These are phyloP conservation scores for Eucalyptus marginata DNA, from an alignment of 345 rosid species.

Conservation along the genomic window DNA sequence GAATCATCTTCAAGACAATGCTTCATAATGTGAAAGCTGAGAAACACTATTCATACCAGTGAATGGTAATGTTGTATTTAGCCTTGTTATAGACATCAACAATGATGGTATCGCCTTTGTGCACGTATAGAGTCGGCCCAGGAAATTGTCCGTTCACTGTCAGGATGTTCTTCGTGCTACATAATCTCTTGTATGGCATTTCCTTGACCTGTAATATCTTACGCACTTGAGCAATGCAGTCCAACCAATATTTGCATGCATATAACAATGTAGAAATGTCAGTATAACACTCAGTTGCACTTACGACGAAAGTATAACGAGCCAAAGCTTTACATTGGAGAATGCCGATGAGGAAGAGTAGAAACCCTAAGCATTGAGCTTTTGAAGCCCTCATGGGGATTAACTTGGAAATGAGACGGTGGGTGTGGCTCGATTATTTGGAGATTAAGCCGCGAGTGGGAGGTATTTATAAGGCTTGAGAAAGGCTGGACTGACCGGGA, in stretches of 20 bases:
- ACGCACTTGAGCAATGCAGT: background rate
- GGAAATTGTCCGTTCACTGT: constrained; percentile 18
- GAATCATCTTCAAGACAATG: background rate
- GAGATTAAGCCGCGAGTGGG: background rate
- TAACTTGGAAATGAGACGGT: background rate
- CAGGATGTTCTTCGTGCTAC: constrained; percentile 15
- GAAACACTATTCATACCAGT: constrained; percentile 3
- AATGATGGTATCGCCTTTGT: constrained; percentile 5
- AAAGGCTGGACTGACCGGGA: background rate
- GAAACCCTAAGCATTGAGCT: background rate
- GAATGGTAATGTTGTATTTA: constrained; percentile 13
- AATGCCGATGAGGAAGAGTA: background rate
- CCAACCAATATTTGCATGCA: background rate
- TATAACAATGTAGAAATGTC: background rate
- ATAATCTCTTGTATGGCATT: constrained; percentile 8
- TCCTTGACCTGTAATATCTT: constrained; percentile 7
- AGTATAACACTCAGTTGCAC: background rate
- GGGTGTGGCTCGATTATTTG: background rate
- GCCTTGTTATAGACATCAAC: constrained; percentile 12
- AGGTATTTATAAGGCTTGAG: background rate
- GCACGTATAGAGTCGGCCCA: constrained; percentile 11
- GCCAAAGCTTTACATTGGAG: background rate
- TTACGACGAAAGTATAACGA: background rate
- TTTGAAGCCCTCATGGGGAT: background rate
- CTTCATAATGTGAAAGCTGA: background rate